Evolutionary conservation across 306 rosid species (phyloP).

Genomic region (Castanea crenata): DNA sequence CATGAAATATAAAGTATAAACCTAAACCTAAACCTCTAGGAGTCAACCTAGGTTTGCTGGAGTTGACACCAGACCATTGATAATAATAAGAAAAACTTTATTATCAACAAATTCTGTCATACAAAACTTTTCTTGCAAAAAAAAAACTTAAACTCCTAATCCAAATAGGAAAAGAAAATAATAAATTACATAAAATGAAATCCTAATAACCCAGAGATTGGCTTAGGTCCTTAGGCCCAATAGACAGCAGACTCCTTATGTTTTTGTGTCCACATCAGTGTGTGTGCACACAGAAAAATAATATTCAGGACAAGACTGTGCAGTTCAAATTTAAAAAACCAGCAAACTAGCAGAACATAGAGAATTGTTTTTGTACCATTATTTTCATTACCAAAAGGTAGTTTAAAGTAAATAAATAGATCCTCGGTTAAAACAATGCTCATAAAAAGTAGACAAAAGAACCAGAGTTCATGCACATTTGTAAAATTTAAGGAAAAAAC

Average conservation of each 20-base stretch:
- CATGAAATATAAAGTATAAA: too few species aligned
- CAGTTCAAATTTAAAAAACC: neutral
- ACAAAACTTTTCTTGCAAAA: too few species aligned
- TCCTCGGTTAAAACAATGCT: neutral
- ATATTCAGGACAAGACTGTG: neutral
- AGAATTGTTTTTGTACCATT: constrained; percentile 4
- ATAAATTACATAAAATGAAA: too few species aligned
- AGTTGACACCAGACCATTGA: too few species aligned
- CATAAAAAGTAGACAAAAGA: neutral
- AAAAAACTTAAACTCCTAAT: too few species aligned
- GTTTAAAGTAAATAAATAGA: neutral
- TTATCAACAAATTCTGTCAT: too few species aligned
- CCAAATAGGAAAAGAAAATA: neutral
- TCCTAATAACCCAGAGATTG: too few species aligned
- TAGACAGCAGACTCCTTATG: too few species aligned
- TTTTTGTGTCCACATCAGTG: neutral
- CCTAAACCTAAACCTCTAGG: too few species aligned
- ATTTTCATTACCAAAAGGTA: constrained; percentile 1
- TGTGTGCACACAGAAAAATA: neutral
- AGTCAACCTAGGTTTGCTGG: too few species aligned
- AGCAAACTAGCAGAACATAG: constrained; percentile 3
- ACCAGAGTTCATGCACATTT: neutral
- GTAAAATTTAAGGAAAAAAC: constrained; percentile 14
- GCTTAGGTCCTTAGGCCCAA: too few species aligned
- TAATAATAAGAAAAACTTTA: too few species aligned